Conservation (phyloP, 1,284 basidiomycete genomes). For the Melampsora abietis-canadensis region DNA sequence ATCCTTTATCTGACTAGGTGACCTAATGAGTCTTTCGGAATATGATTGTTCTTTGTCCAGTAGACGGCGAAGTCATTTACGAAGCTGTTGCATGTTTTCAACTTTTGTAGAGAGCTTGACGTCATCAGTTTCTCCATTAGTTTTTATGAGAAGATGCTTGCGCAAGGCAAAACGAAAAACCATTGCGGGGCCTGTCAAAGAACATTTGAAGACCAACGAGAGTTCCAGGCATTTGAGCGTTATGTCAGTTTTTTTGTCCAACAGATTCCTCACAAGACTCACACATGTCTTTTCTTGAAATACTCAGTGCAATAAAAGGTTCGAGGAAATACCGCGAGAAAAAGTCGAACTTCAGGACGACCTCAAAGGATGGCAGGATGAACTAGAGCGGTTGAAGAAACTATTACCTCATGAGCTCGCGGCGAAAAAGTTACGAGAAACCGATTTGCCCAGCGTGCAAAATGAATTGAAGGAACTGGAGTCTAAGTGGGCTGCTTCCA, state of each 20-base stretch:
- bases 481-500: constrained; percentile 59
- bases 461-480: constrained; percentile 64
- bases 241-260: constrained; percentile 54
- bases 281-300: neutral
- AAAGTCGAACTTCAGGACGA: constrained; percentile 57
- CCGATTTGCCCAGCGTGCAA: constrained; percentile 68
- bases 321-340: constrained; percentile 45
- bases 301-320: constrained; percentile 8
- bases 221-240: constrained; percentile 55
- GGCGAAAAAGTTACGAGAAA: constrained; percentile 58
- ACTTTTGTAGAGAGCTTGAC: constrained; percentile 50
- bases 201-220: constrained; percentile 61
- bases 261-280: constrained; percentile 51
- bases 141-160: constrained; percentile 66
- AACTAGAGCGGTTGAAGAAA: constrained; percentile 62
- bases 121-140: constrained; percentile 53
- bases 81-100: neutral
- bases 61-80: too few species aligned
- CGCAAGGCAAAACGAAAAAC: constrained; percentile 64
- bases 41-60: neutral
- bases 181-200: constrained; percentile 75
- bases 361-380: constrained; percentile 63
- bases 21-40: too few species aligned
- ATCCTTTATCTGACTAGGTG: constrained; percentile 8
- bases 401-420: constrained; percentile 59